Conservation (phyloP, 106 monocot species). For the Xerophyta viscosa region DNA sequence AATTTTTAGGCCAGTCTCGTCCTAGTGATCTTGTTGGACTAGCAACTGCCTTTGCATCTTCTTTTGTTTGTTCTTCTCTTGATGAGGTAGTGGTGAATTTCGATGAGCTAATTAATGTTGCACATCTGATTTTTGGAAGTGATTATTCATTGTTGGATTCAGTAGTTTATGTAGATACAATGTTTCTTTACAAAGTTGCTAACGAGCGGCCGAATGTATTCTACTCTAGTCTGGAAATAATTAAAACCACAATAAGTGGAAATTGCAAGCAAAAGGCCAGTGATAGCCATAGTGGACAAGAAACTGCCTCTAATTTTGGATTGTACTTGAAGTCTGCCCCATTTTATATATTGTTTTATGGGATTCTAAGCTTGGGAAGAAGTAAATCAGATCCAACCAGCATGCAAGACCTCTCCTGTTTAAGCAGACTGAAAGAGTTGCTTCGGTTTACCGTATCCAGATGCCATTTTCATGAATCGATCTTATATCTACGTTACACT, state of each 20-base stretch:
- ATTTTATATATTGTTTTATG: conserved; percentile 57
- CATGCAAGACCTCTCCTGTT: conserved; percentile 16
- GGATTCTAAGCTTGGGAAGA: conserved; percentile 34
- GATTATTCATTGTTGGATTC: conserved; percentile 44
- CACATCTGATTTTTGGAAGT: conserved; percentile 24
- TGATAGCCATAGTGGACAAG: neutral
- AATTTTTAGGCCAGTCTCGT: conserved; percentile 8
- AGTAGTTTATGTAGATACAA: conserved; percentile 40
- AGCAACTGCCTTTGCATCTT: conserved; percentile 43
- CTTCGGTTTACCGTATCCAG: conserved; percentile 47
- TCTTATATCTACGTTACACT: conserved; percentile 27
- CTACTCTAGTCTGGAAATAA: conserved; percentile 29
- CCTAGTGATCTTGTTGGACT: conserved; percentile 21
- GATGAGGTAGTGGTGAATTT: conserved; percentile 56
- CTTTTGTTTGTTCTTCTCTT: conserved; percentile 59
- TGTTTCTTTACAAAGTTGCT: conserved; percentile 39
- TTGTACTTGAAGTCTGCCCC: conserved; percentile 44
- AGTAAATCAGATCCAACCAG: conserved; percentile 12
- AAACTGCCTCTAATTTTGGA: conserved; percentile 28
- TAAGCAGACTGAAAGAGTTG: conserved; percentile 37
- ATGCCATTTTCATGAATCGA: conserved; percentile 24
- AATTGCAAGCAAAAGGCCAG: conserved; percentile 4
- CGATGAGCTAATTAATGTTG: conserved; percentile 37
- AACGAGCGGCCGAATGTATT: conserved; percentile 51
- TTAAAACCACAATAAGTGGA: conserved; percentile 9